Percentiles rank a stretch among this genome's conserved stretches.
Evolutionary conservation across 129 eudicot species (phyloP).

Genomic region (Mikania micrantha): DNA sequence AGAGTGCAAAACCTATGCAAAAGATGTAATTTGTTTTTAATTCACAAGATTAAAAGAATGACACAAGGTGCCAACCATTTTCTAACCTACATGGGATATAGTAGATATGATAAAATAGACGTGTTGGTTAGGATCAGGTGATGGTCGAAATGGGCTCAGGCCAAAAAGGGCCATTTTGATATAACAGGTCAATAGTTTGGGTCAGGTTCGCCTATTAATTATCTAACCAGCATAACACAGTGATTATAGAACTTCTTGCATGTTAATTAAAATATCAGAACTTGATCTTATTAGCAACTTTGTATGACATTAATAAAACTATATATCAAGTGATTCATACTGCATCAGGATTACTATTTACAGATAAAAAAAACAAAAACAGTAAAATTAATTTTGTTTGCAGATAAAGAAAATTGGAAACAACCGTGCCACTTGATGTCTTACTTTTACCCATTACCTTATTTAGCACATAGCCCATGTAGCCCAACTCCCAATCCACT

Average conservation of each 20-base stretch:
- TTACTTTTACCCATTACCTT: background rate
- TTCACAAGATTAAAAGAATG: background rate
- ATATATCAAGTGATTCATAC: background rate
- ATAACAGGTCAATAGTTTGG: background rate
- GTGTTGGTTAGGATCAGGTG: background rate
- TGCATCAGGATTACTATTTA: background rate
- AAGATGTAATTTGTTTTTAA: background rate
- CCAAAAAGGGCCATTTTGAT: background rate
- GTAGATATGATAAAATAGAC: background rate
- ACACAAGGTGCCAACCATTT: background rate
- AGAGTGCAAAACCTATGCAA: conserved; percentile 75
- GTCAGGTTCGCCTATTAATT: background rate
- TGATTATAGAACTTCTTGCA: background rate
- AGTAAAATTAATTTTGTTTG: background rate
- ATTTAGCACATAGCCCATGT: background rate
- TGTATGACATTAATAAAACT: background rate
- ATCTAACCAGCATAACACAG: background rate
- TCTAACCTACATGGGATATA: background rate
- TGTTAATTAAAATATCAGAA: background rate
- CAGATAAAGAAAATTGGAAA: background rate
- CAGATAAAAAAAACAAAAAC: background rate
- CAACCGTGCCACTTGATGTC: background rate
- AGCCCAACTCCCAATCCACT: background rate
- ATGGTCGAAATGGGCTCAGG: background rate
- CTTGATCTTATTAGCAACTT: conserved; percentile 1